These are phyloP conservation scores for Pythium angustatum DNA, from an alignment of 352 stramenopile genomes.

Conservation along the genomic window DNA sequence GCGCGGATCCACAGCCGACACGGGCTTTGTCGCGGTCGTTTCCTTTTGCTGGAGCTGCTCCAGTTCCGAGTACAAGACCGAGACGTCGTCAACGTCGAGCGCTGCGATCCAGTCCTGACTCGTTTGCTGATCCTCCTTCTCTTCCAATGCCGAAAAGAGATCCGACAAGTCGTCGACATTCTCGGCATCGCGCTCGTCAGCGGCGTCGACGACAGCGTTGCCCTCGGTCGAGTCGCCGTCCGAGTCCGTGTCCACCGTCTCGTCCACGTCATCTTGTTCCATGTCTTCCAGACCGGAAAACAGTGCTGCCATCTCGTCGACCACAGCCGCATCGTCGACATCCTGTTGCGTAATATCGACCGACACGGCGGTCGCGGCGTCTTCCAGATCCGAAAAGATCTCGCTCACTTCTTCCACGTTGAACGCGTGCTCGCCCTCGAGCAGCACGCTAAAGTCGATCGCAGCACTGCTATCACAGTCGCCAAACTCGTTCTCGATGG, in stretches of 20 bases:
- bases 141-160: conserved; percentile 41
- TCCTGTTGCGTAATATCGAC: not conserved
- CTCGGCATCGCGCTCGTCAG: conserved; percentile 22
- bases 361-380: conserved; percentile 17
- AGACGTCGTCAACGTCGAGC: conserved; percentile 54
- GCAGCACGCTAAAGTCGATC: conserved; percentile 51
- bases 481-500: conserved; percentile 47
- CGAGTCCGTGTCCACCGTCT: conserved; percentile 13
- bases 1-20: conserved; percentile 11
- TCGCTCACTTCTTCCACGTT: conserved; percentile 64
- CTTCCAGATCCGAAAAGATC: conserved; percentile 44
- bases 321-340: conserved; percentile 8
- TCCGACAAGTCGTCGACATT: conserved; percentile 47
- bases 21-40: not conserved
- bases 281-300: conserved; percentile 9
- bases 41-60: conserved; percentile 27
- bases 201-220: conserved; percentile 27
- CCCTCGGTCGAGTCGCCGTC: conserved; percentile 10
- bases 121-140: conserved; percentile 15
- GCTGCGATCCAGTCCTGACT: conserved; percentile 48
- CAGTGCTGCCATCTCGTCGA: conserved; percentile 23
- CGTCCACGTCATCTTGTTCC: not conserved
- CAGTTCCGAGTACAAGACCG: conserved; percentile 48
- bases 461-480: conserved; percentile 18
- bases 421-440: conserved; percentile 51